phyloP scores from a whole-genome alignment of 2,329 filamentous ascomycete species.

The Phyllosticta citribraziliensis region DNA sequence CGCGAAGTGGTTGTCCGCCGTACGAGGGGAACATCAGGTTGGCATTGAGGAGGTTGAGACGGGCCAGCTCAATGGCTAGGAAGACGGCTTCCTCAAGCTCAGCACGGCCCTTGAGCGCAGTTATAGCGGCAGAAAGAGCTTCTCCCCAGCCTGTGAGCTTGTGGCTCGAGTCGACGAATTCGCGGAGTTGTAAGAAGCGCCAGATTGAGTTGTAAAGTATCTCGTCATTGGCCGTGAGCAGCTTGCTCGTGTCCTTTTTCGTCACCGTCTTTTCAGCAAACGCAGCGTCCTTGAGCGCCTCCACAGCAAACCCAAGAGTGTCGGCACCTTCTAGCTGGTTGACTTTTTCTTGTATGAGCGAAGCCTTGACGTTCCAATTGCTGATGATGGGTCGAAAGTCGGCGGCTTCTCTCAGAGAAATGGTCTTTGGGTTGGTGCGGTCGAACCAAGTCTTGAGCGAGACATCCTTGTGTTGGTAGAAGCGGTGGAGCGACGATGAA shows the following conservation, averaged over 20 bases:
- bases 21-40: conserved; percentile 52
- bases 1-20: conserved; percentile 49
- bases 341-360: conserved; percentile 37
- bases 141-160: conserved; percentile 76
- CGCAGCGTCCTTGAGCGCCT: conserved; percentile 57
- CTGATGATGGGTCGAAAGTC: conserved; percentile 45
- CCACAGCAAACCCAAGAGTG: conserved; percentile 39
- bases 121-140: conserved; percentile 61
- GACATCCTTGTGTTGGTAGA: conserved; percentile 71
- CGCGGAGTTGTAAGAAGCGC: conserved; percentile 81
- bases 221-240: conserved; percentile 56
- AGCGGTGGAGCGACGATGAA: conserved; percentile 69
- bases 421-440: conserved; percentile 43
- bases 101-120: conserved; percentile 46
- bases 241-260: conserved; percentile 38
- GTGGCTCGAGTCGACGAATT: conserved; percentile 72
- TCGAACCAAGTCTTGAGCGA: conserved; percentile 71
- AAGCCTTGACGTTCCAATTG: conserved; percentile 66
- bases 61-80: conserved; percentile 75
- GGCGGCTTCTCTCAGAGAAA: conserved; percentile 48
- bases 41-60: conserved; percentile 66
- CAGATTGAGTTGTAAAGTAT: conserved; percentile 68
- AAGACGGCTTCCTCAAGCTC: conserved; percentile 69
- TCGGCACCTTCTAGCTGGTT: conserved; percentile 13
- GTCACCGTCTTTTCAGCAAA: conserved; percentile 62